phyloP scores from a whole-genome alignment of 768 basidiomycete species.

The Amanita muscaria region DNA sequence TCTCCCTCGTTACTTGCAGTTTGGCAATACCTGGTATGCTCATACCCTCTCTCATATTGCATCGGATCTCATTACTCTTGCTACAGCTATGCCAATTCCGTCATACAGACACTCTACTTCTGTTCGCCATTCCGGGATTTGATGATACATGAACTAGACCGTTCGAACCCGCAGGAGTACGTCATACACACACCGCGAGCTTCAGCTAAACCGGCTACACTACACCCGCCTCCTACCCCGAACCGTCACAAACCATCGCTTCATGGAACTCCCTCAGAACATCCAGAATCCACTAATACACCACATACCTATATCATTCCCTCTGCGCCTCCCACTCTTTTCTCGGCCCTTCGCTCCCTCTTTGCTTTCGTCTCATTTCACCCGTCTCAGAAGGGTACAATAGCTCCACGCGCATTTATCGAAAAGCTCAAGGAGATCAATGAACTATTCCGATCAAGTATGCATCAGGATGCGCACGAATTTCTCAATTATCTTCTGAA shows the following conservation, averaged over 20 bases:
- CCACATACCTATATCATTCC: slow-evolving; percentile 39
- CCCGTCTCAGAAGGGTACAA: slow-evolving; percentile 71
- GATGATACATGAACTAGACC: slow-evolving; percentile 60
- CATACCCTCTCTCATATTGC: neutral
- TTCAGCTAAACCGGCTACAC: slow-evolving; percentile 13
- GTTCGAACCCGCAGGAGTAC: slow-evolving; percentile 32
- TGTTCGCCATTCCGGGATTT: slow-evolving; percentile 90
- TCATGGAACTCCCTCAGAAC: slow-evolving; percentile 17
- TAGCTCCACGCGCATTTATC: slow-evolving; percentile 86
- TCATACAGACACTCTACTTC: slow-evolving; percentile 94
- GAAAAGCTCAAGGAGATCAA: slow-evolving; percentile 91
- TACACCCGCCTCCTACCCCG: slow-evolving; percentile 27
- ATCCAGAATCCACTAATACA: slow-evolving; percentile 18
- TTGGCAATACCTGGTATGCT: slow-evolving; percentile 90
- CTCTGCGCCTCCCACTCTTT: slow-evolving; percentile 62
- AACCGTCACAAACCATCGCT: slow-evolving; percentile 43
- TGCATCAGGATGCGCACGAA: slow-evolving; percentile 99
- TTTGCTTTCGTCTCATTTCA: slow-evolving; percentile 78
- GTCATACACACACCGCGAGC: slow-evolving; percentile 16
- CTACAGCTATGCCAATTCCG: slow-evolving; percentile 93
- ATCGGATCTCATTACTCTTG: slow-evolving; percentile 5
- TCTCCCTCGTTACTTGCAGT: slow-evolving; percentile 37
- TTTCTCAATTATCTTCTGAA: slow-evolving; percentile 94
- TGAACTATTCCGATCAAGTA: slow-evolving; percentile 80
- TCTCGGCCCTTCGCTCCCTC: slow-evolving; percentile 89